Evolutionary conservation across 2,329 filamentous ascomycete species (phyloP), one percentile per base, ranked within the genome.

Genomic region (Penicillium palitans): DNA sequence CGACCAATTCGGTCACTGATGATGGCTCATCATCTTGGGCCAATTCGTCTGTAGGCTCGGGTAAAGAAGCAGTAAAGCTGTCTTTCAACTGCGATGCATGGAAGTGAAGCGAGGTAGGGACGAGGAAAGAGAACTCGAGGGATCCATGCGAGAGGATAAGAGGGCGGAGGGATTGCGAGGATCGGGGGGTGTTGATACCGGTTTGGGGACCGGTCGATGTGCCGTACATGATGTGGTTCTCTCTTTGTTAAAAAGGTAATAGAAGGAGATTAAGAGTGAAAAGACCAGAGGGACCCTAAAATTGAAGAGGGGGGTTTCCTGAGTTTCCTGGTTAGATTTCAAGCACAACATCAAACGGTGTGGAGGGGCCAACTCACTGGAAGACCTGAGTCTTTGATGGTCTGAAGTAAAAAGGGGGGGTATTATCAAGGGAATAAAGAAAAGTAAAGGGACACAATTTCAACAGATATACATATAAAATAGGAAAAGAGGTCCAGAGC

Each of bases 11-110:
- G 45, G 91, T 81, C 47, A 93, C 87, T 25, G 96, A 99, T 39
- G 95, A 98, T n/a, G 95, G 95, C 82, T 99, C 96, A 70, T 99
- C 95, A 81, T 99, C 96, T 74, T 93, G 92, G 61, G 95, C 96
- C 64, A 98, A 86, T 82, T 99, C 95, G 75, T 99, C 95, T 74
- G 96, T 99, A 58, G 95, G 90, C 70, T 88, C 83, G 54, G 96
- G 96, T 67, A 99, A 84, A 64, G 88, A 91, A 48, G 90, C 84
- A 65, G 87, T 85, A 80, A 99, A 99, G 66, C 87, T 85, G 69
- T 97, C 93, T 83, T 93, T 96, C 73, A 98, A 84, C 80, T 96
- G 91, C 61, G 92, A 90, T 70, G 95, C 95, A 78, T 95, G 93
- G 83, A 96, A 99, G 80, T 99, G 95, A 64, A 97, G 87, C 71